Evolutionary conservation across 2,329 filamentous ascomycete genomes (phyloP), one percentile per base, ranked within the genome.

Genomic region (Aspergillus clavatus): DNA sequence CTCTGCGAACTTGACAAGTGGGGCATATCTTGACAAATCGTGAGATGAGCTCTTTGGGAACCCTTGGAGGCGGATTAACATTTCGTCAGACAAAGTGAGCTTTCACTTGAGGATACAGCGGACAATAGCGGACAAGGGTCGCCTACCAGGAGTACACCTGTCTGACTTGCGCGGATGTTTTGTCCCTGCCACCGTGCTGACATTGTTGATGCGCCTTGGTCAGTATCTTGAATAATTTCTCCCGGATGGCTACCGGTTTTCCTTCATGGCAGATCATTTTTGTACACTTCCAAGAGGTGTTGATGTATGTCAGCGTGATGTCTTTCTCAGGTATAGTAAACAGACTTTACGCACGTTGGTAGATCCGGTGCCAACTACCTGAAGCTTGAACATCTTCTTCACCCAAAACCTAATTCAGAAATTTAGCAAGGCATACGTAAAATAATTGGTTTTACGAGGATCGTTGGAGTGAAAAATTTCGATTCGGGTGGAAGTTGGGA

Each of bases 371-470:
- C 71, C 71, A 35, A 65, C 58, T 27, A 65, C 57, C 44, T 71
- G 65, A 33, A 76, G 63, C 41, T 70, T 71, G 54, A 76, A 76
- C 73, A 76, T 76, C 54, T 76, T 76, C 53, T 76, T 76, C 19
- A 73, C 73, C 73, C 73, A 76, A 48, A 76, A 76, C 38, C 73
- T 75, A 49, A 35, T 36, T 3, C 29, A 7, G 47, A 27, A 24
- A 16, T 22, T 47, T 42, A 41, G 38, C 14, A 19, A n/a, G n/a
- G n/a, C n/a, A n/a, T n/a, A n/a, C n/a, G n/a, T n/a, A n/a, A n/a
- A n/a, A n/a, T n/a, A n/a, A n/a, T n/a, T n/a, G n/a, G n/a, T n/a
- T n/a, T n/a, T n/a, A n/a, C n/a, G n/a, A n/a, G n/a, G n/a, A n/a
- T n/a, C 8, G 23, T 36, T 18, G 28, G 31, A n/a, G 14, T 27